phyloP scores from a whole-genome alignment of 257 asterid genomes.

The Ballota nigra region DNA sequence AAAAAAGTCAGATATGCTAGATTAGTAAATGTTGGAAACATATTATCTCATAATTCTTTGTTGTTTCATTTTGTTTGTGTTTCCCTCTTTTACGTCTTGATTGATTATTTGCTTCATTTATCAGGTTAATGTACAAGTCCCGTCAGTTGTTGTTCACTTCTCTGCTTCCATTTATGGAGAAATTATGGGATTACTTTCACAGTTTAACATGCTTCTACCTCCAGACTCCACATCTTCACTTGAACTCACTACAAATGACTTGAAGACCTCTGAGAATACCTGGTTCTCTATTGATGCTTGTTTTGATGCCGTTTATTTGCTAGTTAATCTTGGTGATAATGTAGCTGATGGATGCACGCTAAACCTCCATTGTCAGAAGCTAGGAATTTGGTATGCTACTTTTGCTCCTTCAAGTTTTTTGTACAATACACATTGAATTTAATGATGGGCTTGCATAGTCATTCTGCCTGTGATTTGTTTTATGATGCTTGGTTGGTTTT shows the following conservation, averaged over 20 bases:
- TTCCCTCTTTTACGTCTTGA: constrained; percentile 15
- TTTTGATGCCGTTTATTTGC: constrained; percentile 46
- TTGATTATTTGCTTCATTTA: constrained; percentile 28
- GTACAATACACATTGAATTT: neutral
- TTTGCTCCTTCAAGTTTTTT: constrained; percentile 21
- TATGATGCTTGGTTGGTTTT: constrained; percentile 16
- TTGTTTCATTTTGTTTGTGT: too few relatives aligned
- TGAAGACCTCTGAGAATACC: constrained; percentile 26
- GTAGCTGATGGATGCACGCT: constrained; percentile 51
- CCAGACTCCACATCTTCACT: constrained; percentile 38
- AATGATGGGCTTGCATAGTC: neutral
- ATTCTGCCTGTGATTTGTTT: constrained; percentile 19
- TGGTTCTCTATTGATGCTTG: constrained; percentile 60
- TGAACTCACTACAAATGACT: constrained; percentile 35
- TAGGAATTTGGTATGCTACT: constrained; percentile 58
- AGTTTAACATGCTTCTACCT: constrained; percentile 39
- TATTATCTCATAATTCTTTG: neutral
- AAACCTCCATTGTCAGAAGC: constrained; percentile 41
- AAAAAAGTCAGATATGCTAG: neutral
- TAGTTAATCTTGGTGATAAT: constrained; percentile 70
- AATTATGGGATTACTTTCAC: constrained; percentile 47
- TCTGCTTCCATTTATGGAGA: constrained; percentile 57
- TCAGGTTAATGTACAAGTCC: constrained; percentile 64
- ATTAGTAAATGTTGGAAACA: constrained; percentile 11
- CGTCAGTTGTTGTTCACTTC: constrained; percentile 62